Base-by-base conservation (phyloP, 345 rosid species). In the Lagerstroemia speciosa region DNA sequence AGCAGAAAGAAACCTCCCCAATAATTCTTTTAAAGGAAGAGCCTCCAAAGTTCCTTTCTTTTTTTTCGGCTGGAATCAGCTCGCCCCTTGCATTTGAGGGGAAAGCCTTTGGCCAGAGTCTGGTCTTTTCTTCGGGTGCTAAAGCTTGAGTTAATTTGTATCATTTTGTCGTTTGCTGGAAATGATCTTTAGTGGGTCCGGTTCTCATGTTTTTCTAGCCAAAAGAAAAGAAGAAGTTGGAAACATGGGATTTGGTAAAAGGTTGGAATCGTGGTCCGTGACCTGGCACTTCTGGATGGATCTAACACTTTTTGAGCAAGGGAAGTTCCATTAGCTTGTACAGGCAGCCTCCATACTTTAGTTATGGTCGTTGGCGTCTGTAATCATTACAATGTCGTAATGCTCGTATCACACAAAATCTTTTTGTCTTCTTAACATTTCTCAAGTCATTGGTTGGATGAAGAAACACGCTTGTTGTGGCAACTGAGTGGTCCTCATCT, bases 281-380 rank as follows among this genome's bases (percentile, higher is more conserved):
- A 48, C 69, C 66, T 63, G 58, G 53, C 33, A 67, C 70, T 64
- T 75, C 70, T 30, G 37, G 48, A 31, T 68, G 69, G 71, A 27
- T 27, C 73, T 73, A 65, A 65, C 74, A 67, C 79, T 76, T 82
- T 78, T 67, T 66, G 77, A 81, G 36, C 40, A 75, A 78, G 82
- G 66, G 69, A 64, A 72, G 71, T 71, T 64, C 67, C 71, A 12
- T 74, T 70, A 65, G 72, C 67, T 75, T 67, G 68, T 37, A 22
- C 37, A 20, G 53, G 62, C 46, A 64, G n/a, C 34, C 27, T 75
- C 33, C 24, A 43, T 64, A 74, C 62, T 58, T 69, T 67, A 27
- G 41, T n/a, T 24, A 61, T 65, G 31, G 9, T 20, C 50, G 6
- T 65, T 22, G 38, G 43, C 31, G 10, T 24, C 50, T 37, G 17